Evolutionary conservation across 2,329 filamentous ascomycete genomes (phyloP).

Genomic region (Penicillium digitatum): DNA sequence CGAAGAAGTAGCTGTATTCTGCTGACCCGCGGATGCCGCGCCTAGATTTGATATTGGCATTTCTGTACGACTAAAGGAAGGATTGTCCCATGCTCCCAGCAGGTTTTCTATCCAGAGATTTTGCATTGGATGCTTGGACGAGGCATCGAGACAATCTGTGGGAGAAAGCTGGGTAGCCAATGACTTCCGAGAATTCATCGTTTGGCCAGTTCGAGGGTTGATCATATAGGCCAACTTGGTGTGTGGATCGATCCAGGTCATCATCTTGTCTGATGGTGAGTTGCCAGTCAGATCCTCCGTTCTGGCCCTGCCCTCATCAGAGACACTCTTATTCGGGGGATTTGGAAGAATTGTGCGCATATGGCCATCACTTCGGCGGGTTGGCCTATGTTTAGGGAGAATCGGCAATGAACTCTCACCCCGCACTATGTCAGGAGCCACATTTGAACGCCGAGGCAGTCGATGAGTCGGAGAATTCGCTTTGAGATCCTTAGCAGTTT

Average conservation of each 20-base stretch:
- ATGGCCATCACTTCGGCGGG: not conserved
- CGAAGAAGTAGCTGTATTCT: slow-evolving; percentile 10
- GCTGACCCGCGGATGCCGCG: slow-evolving; percentile 18
- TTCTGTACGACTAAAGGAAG: slow-evolving; percentile 60
- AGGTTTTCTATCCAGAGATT: slow-evolving; percentile 59
- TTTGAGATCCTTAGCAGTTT: slow-evolving; percentile 29
- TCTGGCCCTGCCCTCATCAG: not conserved
- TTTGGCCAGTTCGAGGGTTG: slow-evolving; percentile 37
- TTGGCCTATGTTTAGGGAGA: not conserved
- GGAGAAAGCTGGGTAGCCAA: slow-evolving; percentile 11
- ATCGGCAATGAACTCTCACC: not conserved
- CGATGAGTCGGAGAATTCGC: not conserved
- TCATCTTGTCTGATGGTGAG: slow-evolving; percentile 16
- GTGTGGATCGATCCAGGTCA: slow-evolving; percentile 58
- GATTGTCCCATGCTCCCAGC: slow-evolving; percentile 68
- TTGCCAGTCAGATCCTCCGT: not conserved
- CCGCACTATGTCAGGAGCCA: not conserved
- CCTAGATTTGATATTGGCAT: slow-evolving; percentile 40
- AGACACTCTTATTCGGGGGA: not conserved
- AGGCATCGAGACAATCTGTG: slow-evolving; percentile 1
- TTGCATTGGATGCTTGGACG: not conserved
- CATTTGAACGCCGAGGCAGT: not conserved
- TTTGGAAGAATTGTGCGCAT: not conserved
- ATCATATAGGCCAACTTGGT: slow-evolving; percentile 43
- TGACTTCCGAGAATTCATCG: slow-evolving; percentile 15